These are phyloP conservation scores for Scolecobasidium constrictum DNA, from an alignment of 2,329 filamentous ascomycete species.

Conservation along the genomic window DNA sequence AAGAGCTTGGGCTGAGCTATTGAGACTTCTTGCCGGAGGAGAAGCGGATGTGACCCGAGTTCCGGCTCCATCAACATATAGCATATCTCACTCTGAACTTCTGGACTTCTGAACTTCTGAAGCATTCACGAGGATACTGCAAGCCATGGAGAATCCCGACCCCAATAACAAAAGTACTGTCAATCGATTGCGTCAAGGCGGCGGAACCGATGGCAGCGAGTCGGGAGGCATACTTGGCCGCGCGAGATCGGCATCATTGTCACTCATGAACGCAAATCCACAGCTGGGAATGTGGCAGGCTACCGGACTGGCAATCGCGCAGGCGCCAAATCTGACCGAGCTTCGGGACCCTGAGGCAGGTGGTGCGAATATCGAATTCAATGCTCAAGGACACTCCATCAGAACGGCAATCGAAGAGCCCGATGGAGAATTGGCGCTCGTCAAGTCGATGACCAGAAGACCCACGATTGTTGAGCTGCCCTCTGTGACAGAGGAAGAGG, in stretches of 20 bases:
- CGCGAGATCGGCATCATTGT: background rate
- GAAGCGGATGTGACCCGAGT: too few species aligned
- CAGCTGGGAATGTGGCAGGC: background rate
- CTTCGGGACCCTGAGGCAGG: background rate
- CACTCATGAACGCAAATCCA: background rate
- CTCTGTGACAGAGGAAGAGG: background rate
- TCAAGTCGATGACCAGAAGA: background rate
- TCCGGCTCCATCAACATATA: too few species aligned
- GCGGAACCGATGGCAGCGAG: too few species aligned
- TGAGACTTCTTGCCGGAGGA: too few species aligned
- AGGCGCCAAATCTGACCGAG: background rate
- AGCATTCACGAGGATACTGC: too few species aligned
- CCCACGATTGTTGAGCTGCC: background rate
- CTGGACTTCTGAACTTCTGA: too few species aligned
- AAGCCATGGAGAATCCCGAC: too few species aligned
- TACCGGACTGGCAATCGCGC: background rate
- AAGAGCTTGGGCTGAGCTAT: too few species aligned
- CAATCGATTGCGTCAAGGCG: too few species aligned
- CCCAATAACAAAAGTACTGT: too few species aligned
- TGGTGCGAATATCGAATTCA: slow-evolving; percentile 1
- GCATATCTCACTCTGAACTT: too few species aligned
- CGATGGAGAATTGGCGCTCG: background rate
- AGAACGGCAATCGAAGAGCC: background rate
- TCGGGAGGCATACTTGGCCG: background rate
- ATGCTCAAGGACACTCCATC: background rate